These are phyloP conservation scores for Cajanus cajan DNA, from an alignment of 306 rosid genomes.

Conservation along the genomic window DNA sequence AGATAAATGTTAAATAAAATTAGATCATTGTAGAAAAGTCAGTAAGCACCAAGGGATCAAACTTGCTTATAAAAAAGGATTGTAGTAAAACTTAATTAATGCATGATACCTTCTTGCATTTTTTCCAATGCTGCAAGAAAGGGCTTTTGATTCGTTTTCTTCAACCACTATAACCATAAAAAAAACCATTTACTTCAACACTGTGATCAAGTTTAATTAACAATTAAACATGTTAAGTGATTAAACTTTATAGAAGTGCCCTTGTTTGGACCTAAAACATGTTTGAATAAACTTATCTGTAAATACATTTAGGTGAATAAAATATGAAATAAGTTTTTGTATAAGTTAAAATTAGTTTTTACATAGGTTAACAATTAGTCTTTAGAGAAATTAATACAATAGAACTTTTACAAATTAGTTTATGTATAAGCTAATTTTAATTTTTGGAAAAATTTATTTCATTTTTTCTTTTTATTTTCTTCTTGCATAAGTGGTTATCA, in stretches of 20 bases:
- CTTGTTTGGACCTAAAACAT: background rate
- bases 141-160: constrained; percentile 60
- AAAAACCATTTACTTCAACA: background rate
- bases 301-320: no score
- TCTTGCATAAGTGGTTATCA: no score
- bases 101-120: constrained; percentile 71
- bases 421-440: no score
- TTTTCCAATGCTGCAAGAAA: constrained; percentile 75
- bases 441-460: no score
- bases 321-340: no score
- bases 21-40: background rate
- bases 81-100: background rate
- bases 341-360: no score
- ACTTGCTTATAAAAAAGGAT: background rate
- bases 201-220: background rate
- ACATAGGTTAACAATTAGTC: no score
- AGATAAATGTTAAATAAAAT: background rate
- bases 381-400: no score
- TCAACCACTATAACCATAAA: constrained; percentile 62
- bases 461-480: no score
- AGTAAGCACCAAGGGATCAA: background rate
- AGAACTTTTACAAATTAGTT: no score
- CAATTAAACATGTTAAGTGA: background rate
- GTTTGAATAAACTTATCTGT: no score
- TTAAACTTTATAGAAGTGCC: background rate